phyloP scores from a whole-genome alignment of 768 basidiomycete species.

The Termitomyces sp. region DNA sequence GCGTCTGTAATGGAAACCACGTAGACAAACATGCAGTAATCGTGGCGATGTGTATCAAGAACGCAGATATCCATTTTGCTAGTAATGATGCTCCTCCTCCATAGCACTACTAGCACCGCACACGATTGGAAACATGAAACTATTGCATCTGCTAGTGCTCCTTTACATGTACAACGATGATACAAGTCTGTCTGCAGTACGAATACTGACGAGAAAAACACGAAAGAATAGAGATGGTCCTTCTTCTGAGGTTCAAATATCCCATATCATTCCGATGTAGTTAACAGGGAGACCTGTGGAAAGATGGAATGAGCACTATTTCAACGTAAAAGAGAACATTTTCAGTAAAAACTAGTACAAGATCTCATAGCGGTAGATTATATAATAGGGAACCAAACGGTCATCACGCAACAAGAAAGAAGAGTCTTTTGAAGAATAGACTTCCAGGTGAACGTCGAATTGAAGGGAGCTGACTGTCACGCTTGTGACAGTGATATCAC shows the following conservation, averaged over 20 bases:
- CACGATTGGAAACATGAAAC: not conserved
- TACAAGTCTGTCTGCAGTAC: not conserved
- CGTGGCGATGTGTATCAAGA: no score
- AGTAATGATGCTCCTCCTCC: no score
- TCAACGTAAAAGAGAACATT: not conserved
- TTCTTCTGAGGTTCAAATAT: not conserved
- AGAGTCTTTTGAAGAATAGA: not conserved
- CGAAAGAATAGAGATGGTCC: not conserved
- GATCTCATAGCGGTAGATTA: slow-evolving; percentile 29
- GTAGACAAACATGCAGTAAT: not conserved
- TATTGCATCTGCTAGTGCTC: not conserved
- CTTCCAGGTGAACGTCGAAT: slow-evolving; percentile 13
- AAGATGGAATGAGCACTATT: not conserved
- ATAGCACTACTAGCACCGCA: no score
- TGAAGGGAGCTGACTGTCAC: slow-evolving; percentile 6
- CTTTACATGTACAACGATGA: not conserved
- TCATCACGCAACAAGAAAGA: slow-evolving; percentile 30
- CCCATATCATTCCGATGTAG: not conserved
- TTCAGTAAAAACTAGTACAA: not conserved
- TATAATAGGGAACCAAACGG: slow-evolving; percentile 60
- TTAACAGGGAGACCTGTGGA: not conserved
- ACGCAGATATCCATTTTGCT: no score
- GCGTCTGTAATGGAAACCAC: not conserved
- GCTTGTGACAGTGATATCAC: slow-evolving; percentile 3
- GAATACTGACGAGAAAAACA: not conserved